Evolutionary conservation across 257 asterid species (phyloP).

Genomic region (Mitragyna speciosa): DNA sequence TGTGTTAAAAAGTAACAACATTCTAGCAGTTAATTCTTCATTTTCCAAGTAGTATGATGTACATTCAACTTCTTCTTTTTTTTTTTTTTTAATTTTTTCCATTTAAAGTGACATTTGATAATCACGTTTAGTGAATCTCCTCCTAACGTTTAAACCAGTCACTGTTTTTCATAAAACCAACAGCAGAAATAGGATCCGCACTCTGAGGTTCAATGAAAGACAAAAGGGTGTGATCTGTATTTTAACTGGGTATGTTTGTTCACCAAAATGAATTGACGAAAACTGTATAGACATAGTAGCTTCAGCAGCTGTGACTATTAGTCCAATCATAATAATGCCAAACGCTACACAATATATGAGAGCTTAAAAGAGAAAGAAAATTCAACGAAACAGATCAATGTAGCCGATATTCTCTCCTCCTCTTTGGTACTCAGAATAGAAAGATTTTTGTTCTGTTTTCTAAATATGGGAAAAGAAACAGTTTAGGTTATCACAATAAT

Average conservation of each 20-base stretch:
- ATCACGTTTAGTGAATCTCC: neutral
- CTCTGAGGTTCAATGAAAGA: neutral
- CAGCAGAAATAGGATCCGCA: neutral
- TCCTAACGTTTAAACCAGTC: neutral
- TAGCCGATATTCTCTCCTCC: neutral
- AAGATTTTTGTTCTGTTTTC: neutral
- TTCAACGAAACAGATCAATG: neutral
- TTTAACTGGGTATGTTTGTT: neutral
- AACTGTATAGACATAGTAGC: neutral
- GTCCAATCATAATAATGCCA: neutral
- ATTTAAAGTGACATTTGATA: neutral
- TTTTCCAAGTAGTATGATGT: neutral
- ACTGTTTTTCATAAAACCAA: neutral
- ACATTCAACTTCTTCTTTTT: slow-evolving; percentile 2
- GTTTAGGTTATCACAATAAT: neutral
- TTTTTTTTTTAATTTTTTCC: neutral
- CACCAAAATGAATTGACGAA: neutral
- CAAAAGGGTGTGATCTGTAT: neutral
- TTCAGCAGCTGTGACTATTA: neutral
- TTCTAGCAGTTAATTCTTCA: slow-evolving; percentile 3
- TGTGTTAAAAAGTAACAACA: neutral
- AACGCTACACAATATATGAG: too few species aligned
- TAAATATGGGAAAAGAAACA: neutral
- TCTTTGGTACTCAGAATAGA: neutral
- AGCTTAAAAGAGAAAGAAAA: neutral